phyloP scores from a whole-genome alignment of 805 yeast species.

The Cyberlindnera americana region DNA sequence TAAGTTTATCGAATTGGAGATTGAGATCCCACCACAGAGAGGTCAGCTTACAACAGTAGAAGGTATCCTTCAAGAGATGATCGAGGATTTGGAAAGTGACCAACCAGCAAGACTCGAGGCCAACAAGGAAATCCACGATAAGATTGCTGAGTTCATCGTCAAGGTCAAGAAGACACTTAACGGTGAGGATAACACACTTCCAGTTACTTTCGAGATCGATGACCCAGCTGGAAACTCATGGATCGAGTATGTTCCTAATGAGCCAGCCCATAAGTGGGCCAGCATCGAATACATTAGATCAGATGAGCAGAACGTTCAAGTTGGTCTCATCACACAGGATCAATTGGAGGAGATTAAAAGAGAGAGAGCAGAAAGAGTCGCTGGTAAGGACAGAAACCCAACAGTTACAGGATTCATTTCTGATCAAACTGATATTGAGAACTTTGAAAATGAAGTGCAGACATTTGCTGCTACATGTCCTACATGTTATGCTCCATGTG shows the following conservation, averaged over 20 bases:
- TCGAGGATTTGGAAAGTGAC: slow-evolving; percentile 72
- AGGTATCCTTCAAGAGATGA: slow-evolving; percentile 81
- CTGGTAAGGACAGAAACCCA: slow-evolving; percentile 32
- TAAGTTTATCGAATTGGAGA: slow-evolving; percentile 76
- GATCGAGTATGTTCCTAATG: slow-evolving; percentile 87
- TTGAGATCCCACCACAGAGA: slow-evolving; percentile 92
- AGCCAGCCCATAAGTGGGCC: slow-evolving; percentile 87
- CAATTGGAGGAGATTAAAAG: slow-evolving; percentile 39
- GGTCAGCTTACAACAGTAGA: slow-evolving; percentile 93
- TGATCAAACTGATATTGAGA: slow-evolving; percentile 78
- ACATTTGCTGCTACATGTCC: slow-evolving; percentile 92
- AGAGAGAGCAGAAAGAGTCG: slow-evolving; percentile 23
- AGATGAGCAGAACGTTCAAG: slow-evolving; percentile 79
- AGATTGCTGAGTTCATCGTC: slow-evolving; percentile 66
- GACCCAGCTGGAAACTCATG: slow-evolving; percentile 98
- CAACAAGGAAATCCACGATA: slow-evolving; percentile 72
- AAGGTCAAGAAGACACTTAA: slow-evolving; percentile 57
- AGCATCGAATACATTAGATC: slow-evolving; percentile 77
- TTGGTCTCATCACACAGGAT: slow-evolving; percentile 73
- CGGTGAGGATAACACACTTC: slow-evolving; percentile 68
- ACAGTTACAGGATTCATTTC: slow-evolving; percentile 56
- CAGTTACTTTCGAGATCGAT: slow-evolving; percentile 74
- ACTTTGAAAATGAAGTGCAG: slow-evolving; percentile 86
- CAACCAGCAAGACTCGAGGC: slow-evolving; percentile 73
- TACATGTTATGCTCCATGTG: slow-evolving; percentile 75